Conservation (phyloP, 306 rosid species). For the Delonix regia region DNA sequence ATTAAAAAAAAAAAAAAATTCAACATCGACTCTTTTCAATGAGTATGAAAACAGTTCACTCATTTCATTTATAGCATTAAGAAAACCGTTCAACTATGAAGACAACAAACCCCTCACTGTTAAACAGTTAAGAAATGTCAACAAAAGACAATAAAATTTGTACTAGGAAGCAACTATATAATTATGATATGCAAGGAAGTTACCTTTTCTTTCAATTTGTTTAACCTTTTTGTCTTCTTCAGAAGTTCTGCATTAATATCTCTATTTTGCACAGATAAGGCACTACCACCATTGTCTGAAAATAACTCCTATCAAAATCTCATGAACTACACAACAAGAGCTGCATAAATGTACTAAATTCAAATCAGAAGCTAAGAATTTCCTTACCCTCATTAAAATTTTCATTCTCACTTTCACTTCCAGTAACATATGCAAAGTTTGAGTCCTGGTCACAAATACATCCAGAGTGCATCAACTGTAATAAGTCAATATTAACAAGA, state of each 20-base stretch:
- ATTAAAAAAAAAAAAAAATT: neutral
- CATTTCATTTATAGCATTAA: neutral
- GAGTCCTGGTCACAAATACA: slow-evolving; percentile 58
- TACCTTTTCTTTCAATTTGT: slow-evolving; percentile 80
- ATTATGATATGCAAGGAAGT: slow-evolving; percentile 18
- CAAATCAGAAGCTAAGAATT: slow-evolving; percentile 30
- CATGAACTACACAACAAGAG: neutral
- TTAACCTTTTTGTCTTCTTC: slow-evolving; percentile 59
- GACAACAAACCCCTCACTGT: slow-evolving; percentile 8
- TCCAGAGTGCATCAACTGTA: slow-evolving; percentile 17
- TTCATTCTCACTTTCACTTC: slow-evolving; percentile 51
- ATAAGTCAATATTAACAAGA: slow-evolving; percentile 13
- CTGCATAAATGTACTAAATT: neutral
- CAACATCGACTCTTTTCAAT: neutral
- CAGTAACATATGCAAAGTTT: slow-evolving; percentile 33
- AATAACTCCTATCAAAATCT: slow-evolving; percentile 33
- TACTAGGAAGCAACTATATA: slow-evolving; percentile 14
- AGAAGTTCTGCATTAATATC: slow-evolving; percentile 58
- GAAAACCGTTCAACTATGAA: slow-evolving; percentile 5
- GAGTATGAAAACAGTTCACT: neutral
- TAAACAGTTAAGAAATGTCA: slow-evolving; percentile 7
- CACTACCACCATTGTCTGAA: slow-evolving; percentile 53
- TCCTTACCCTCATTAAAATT: slow-evolving; percentile 51
- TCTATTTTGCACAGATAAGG: slow-evolving; percentile 55
- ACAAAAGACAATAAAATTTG: slow-evolving; percentile 1